Conservation (phyloP, 441 rosid genomes). For the Populus hybrid region DNA sequence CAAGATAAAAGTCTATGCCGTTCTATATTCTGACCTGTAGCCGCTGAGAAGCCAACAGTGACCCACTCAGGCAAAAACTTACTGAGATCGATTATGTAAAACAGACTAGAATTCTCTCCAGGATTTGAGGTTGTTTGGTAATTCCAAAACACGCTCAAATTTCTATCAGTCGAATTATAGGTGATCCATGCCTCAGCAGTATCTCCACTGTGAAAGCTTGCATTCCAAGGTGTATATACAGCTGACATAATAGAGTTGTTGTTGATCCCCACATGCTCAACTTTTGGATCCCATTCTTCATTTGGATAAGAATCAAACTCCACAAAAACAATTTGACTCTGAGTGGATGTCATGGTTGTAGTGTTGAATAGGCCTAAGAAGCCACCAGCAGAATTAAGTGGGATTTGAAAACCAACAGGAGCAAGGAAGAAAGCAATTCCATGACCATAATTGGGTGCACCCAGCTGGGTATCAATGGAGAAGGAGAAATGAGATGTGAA, state of each 20-base stretch:
- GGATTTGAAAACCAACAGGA: slow-evolving; percentile 36
- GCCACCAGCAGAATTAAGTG: slow-evolving; percentile 47
- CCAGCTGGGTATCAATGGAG: slow-evolving; percentile 25
- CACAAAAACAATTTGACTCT: slow-evolving; percentile 31
- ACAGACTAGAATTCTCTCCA: slow-evolving; percentile 28
- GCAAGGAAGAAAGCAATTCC: slow-evolving; percentile 55
- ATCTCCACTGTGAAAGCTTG: slow-evolving; percentile 26
- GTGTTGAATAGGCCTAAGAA: slow-evolving; percentile 45
- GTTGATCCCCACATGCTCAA: slow-evolving; percentile 44
- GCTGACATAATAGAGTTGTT: slow-evolving; percentile 32
- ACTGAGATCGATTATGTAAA: slow-evolving; percentile 27
- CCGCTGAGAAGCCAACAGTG: slow-evolving; percentile 35
- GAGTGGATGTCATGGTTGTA: slow-evolving; percentile 19
- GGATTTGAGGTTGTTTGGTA: slow-evolving; percentile 12
- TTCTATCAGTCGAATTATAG: slow-evolving; percentile 28
- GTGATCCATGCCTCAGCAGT: slow-evolving; percentile 24
- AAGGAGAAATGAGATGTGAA: slow-evolving; percentile 48
- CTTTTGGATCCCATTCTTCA: slow-evolving; percentile 44
- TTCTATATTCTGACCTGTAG: slow-evolving; percentile 18
- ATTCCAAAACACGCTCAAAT: slow-evolving; percentile 31
- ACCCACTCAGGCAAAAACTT: slow-evolving; percentile 36
- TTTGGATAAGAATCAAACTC: slow-evolving; percentile 47
- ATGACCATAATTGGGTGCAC: slow-evolving; percentile 17
- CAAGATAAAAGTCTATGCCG: slow-evolving; percentile 26
- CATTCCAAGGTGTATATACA: slow-evolving; percentile 28